These are phyloP conservation scores for Elongisporangium anandrum DNA, from an alignment of 352 stramenopile genomes.

Conservation along the genomic window DNA sequence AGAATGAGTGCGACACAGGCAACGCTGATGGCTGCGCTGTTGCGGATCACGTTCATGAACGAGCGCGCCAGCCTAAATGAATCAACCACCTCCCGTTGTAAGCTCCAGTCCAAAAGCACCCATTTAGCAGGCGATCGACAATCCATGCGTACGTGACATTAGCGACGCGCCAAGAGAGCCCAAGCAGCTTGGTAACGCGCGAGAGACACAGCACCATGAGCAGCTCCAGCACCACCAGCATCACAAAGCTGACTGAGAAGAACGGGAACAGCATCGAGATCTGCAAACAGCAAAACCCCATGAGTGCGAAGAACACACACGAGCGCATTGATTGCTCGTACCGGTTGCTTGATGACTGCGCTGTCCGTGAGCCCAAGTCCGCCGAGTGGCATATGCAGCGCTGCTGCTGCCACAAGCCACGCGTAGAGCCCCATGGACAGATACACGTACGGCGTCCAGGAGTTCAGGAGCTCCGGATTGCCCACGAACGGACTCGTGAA, in stretches of 20 bases:
- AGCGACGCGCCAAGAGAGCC: conserved; percentile 56
- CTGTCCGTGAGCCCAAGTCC: conserved; percentile 67
- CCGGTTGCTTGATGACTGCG: conserved; percentile 76
- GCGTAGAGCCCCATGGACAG: conserved; percentile 83
- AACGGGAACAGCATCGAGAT: conserved; percentile 85
- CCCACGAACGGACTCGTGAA: conserved; percentile 86
- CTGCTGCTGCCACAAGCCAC: conserved; percentile 76
- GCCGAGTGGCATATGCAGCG: conserved; percentile 69
- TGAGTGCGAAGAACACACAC: background rate
- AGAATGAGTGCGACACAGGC: conserved; percentile 80
- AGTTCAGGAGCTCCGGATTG: conserved; percentile 79
- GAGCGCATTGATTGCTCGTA: conserved; percentile 13
- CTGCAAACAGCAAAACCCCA: conserved; percentile 14
- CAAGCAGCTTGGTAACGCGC: conserved; percentile 42
- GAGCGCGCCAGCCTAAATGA: conserved; percentile 50
- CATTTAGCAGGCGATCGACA: conserved; percentile 1
- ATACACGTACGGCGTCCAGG: conserved; percentile 87
- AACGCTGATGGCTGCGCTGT: conserved; percentile 78
- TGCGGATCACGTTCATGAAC: conserved; percentile 77
- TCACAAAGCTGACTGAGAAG: conserved; percentile 78
- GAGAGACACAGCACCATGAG: conserved; percentile 61
- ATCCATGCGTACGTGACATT: conserved; percentile 77
- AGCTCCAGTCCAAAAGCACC: background rate
- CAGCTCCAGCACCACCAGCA: conserved; percentile 68
- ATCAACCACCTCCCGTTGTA: background rate